A percentile compares a stretch with the other conserved stretches of the same genome.
Evolutionary conservation across 2,329 filamentous ascomycete genomes (phyloP).

Genomic region (Fusarium torulosum): DNA sequence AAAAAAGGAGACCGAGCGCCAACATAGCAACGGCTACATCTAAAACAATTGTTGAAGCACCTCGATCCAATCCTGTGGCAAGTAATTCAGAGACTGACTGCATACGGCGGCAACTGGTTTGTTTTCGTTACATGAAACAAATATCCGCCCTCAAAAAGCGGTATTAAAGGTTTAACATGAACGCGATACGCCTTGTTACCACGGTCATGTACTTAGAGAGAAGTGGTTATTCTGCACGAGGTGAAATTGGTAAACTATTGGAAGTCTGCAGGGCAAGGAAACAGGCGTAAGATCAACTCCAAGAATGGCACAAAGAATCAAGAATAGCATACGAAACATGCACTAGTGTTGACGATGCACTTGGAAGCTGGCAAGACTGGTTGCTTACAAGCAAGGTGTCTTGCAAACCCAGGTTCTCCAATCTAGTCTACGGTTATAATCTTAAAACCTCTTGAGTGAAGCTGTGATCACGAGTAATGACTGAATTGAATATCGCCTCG

Average conservation of each 20-base stretch:
- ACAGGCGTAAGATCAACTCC: slow-evolving; percentile 16
- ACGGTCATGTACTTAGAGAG: neutral
- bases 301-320: slow-evolving; percentile 28
- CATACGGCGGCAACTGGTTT: slow-evolving; percentile 33
- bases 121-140: slow-evolving; percentile 31
- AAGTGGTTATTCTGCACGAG: slow-evolving; percentile 3
- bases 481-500: slow-evolving; percentile 5
- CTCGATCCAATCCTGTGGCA: slow-evolving; percentile 18
- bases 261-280: slow-evolving; percentile 20
- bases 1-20: slow-evolving; percentile 33
- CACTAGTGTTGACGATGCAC: slow-evolving; percentile 13
- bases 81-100: slow-evolving; percentile 11
- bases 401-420: neutral
- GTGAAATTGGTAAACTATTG: slow-evolving; percentile 5
- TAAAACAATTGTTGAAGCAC: slow-evolving; percentile 33
- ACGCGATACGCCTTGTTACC: neutral
- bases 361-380: slow-evolving; percentile 1
- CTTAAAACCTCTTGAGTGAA: neutral
- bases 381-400: neutral
- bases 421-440: neutral
- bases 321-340: slow-evolving; percentile 34
- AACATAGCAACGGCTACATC: slow-evolving; percentile 45
- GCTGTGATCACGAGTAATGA: slow-evolving; percentile 8
- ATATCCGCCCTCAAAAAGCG: slow-evolving; percentile 30
- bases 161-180: neutral